phyloP scores from a whole-genome alignment of 2,329 filamentous ascomycete genomes.

The Fusarium buharicum region DNA sequence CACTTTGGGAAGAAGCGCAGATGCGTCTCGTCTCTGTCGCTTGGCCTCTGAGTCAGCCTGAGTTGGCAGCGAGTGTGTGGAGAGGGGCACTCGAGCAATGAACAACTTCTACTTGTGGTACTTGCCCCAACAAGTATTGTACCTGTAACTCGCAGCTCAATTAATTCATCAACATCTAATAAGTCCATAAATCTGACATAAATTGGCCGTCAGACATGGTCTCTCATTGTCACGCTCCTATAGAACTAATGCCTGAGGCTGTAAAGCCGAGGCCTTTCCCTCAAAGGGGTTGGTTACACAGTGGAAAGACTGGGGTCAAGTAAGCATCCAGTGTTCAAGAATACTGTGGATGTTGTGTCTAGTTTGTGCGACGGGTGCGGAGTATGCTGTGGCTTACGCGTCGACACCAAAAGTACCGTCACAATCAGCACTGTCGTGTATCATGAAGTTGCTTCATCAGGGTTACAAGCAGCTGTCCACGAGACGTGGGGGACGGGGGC shows the following conservation, averaged over 20 bases:
- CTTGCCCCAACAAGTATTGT: no score
- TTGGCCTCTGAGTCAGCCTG: conserved; percentile 12
- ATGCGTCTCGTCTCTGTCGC: conserved; percentile 3
- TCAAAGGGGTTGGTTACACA: no score
- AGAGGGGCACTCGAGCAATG: neutral
- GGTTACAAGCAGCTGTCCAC: neutral
- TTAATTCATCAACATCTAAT: neutral
- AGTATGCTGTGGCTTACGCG: conserved; percentile 17
- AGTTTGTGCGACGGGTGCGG: neutral
- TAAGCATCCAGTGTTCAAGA: neutral
- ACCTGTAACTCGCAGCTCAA: neutral
- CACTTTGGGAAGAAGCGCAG: conserved; percentile 15
- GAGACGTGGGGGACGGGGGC: neutral
- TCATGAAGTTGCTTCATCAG: no score
- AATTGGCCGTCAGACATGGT: no score
- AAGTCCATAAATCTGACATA: no score
- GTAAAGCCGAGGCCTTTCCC: no score
- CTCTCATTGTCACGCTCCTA: no score
- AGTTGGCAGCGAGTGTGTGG: conserved; percentile 13
- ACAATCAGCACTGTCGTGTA: neutral
- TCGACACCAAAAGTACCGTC: neutral
- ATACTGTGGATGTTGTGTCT: neutral
- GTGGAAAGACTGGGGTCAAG: neutral
- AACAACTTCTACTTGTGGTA: no score
- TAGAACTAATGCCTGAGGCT: no score